Conservation (phyloP, 1,284 basidiomycete species). For the Mycena sp. region DNA sequence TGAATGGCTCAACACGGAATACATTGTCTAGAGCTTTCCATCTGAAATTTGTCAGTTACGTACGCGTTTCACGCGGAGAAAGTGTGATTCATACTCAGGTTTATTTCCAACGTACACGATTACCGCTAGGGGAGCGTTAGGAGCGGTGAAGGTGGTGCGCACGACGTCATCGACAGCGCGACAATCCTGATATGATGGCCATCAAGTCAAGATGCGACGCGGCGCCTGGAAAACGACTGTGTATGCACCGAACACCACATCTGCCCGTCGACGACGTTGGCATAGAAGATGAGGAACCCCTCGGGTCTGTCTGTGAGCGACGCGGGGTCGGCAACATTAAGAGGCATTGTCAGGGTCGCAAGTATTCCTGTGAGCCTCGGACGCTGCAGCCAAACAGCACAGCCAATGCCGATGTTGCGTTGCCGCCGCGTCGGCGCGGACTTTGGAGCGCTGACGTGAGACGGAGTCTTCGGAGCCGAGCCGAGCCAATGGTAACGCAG, state of each 20-base stretch:
- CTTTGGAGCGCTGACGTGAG: too few relatives aligned
- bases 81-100: constrained; percentile 47
- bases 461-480: too few relatives aligned
- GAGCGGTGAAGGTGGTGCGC: constrained; percentile 60
- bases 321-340: constrained; percentile 46
- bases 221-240: background rate
- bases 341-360: constrained; percentile 48
- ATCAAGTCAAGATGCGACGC: background rate
- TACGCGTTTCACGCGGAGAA: background rate
- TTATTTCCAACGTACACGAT: constrained; percentile 81
- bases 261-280: constrained; percentile 62
- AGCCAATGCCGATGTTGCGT: too few relatives aligned
- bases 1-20: constrained; percentile 74
- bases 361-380: too few relatives aligned
- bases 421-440: background rate
- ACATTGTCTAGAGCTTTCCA: constrained; percentile 74
- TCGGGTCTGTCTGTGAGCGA: constrained; percentile 53
- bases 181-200: constrained; percentile 68
- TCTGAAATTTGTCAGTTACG: constrained; percentile 45
- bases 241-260: constrained; percentile 62
- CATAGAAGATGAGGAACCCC: constrained; percentile 71
- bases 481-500: background rate
- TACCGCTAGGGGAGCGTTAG: constrained; percentile 65
- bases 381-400: too few relatives aligned
- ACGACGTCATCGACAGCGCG: constrained; percentile 70